Evolutionary conservation across 1,284 basidiomycete genomes (phyloP).

Genomic region (Trametes versicolor): DNA sequence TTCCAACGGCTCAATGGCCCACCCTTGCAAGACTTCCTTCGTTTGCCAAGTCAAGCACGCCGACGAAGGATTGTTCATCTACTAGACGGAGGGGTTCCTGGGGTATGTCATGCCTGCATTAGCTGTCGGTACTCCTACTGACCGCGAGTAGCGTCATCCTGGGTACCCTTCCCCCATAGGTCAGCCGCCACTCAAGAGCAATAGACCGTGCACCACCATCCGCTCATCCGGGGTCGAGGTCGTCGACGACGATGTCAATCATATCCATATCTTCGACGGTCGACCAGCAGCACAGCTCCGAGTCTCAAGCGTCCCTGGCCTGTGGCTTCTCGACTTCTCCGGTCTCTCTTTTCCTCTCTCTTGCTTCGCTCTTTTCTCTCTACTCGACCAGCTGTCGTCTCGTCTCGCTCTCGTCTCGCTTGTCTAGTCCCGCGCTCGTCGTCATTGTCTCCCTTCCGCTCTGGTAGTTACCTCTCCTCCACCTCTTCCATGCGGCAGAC

Average conservation of each 20-base stretch:
- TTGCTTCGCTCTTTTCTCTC: background rate
- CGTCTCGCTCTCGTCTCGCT: background rate
- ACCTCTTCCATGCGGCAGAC: conserved; percentile 7
- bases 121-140: too few relatives aligned
- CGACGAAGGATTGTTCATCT: background rate
- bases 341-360: background rate
- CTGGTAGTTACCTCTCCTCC: background rate
- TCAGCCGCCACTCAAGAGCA: conserved; percentile 1
- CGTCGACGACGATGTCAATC: too few relatives aligned
- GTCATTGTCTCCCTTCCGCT: conserved; percentile 1
- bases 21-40: background rate
- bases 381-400: background rate
- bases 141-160: too few relatives aligned
- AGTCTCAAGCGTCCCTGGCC: background rate
- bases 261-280: background rate
- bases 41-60: conserved; percentile 8
- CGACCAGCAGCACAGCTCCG: background rate
- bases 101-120: too few relatives aligned
- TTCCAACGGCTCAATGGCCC: conserved; percentile 20
- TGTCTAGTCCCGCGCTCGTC: background rate
- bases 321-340: background rate
- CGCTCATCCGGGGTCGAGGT: too few relatives aligned
- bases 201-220: background rate
- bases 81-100: too few relatives aligned
- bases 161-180: background rate